Evolutionary conservation across 495 filamentous ascomycete species (phyloP).

Genomic region (Emericellopsis terricola): DNA sequence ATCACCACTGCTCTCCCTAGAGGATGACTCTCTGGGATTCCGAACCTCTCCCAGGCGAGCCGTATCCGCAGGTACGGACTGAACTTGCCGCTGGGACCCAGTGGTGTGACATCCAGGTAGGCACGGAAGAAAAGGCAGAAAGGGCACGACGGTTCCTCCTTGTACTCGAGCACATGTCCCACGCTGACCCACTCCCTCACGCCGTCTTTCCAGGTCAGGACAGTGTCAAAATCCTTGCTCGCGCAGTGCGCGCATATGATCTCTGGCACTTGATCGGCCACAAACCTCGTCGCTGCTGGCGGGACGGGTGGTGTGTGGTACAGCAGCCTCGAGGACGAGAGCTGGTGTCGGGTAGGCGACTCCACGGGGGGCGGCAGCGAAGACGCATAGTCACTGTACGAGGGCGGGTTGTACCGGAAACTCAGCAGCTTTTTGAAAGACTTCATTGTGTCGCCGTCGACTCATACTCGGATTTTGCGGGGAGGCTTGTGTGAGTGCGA

Average conservation of each 20-base stretch:
- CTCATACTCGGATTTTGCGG: too few species aligned
- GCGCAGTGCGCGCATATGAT: not conserved
- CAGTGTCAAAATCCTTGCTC: not conserved
- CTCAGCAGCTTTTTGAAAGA: too few species aligned
- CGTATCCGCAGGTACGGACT: conserved; percentile 3
- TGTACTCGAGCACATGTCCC: not conserved
- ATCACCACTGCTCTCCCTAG: conserved; percentile 1
- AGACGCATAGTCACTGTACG: too few species aligned
- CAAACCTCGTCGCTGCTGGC: too few species aligned
- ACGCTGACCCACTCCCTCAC: not conserved
- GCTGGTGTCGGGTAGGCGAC: too few species aligned
- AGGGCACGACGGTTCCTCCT: not conserved
- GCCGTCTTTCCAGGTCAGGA: conserved; percentile 1
- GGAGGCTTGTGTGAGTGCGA: too few species aligned
- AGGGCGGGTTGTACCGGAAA: too few species aligned
- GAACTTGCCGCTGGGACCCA: not conserved
- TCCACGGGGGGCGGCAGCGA: too few species aligned
- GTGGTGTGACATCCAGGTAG: not conserved
- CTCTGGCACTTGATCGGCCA: not conserved
- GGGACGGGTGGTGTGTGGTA: too few species aligned
- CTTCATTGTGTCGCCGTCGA: too few species aligned
- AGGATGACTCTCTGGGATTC: not conserved
- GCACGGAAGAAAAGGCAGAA: conserved; percentile 1
- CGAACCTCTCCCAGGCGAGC: conserved; percentile 1
- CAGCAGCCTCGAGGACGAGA: too few species aligned